These are phyloP conservation scores for Berberis thunbergii DNA, from an alignment of 164 flowering plant genomes.

Conservation along the genomic window DNA sequence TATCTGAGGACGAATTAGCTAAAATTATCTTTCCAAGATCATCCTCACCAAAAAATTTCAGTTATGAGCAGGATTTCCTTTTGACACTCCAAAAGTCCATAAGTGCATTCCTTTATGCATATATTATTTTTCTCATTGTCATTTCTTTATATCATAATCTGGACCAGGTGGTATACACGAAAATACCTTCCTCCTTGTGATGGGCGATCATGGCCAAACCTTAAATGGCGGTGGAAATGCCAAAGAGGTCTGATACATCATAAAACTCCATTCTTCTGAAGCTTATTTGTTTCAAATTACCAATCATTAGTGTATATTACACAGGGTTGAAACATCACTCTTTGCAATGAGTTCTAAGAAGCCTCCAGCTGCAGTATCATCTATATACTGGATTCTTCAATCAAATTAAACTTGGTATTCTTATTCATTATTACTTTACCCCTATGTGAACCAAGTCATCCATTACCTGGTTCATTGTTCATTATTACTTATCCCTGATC, in stretches of 20 bases:
- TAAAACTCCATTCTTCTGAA: neutral
- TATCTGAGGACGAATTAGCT: too few relatives aligned
- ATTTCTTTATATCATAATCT: slow-evolving; percentile 18
- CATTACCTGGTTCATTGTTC: too few relatives aligned
- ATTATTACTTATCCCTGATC: too few relatives aligned
- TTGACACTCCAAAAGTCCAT: too few relatives aligned
- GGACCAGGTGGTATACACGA: slow-evolving; percentile 85
- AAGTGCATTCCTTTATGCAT: neutral
- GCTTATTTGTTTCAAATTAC: neutral
- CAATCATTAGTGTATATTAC: slow-evolving; percentile 15
- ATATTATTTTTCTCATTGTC: neutral
- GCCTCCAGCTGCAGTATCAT: slow-evolving; percentile 32
- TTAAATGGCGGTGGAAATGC: slow-evolving; percentile 91
- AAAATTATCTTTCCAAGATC: too few relatives aligned
- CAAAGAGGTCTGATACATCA: slow-evolving; percentile 58
- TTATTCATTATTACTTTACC: too few relatives aligned
- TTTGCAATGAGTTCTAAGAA: slow-evolving; percentile 77
- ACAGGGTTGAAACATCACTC: slow-evolving; percentile 88
- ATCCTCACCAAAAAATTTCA: too few relatives aligned
- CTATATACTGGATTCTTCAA: too few relatives aligned
- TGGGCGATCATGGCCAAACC: slow-evolving; percentile 99
- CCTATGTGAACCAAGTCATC: too few relatives aligned
- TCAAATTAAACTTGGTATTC: too few relatives aligned
- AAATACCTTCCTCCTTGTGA: slow-evolving; percentile 76
- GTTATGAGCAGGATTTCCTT: too few relatives aligned